Evolutionary conservation across 2,329 filamentous ascomycete species (phyloP).

Genomic region (Proliferodiscus dingleyae): DNA sequence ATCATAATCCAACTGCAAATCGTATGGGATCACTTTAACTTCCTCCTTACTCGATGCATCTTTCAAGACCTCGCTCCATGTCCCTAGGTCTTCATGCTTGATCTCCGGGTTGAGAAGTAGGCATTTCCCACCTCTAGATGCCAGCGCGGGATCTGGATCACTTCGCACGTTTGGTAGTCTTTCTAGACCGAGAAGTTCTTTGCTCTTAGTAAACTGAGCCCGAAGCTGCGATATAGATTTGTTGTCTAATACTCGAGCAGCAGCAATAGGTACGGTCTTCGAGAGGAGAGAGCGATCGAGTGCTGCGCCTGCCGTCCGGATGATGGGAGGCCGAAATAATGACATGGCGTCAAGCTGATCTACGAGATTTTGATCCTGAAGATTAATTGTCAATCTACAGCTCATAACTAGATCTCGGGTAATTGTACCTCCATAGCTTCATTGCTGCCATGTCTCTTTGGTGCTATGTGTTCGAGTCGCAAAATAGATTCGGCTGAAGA

Average conservation of each 20-base stretch:
- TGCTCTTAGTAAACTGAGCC: conserved; percentile 57
- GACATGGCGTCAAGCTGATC: conserved; percentile 41
- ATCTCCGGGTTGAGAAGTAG: conserved; percentile 55
- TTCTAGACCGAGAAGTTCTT: conserved; percentile 61
- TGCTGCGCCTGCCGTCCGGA: conserved; percentile 66
- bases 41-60: conserved; percentile 65
- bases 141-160: conserved; percentile 54
- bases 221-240: conserved; percentile 70
- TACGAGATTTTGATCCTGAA: conserved; percentile 16
- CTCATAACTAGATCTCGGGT: neutral
- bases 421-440: conserved; percentile 25
- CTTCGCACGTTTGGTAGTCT: conserved; percentile 58
- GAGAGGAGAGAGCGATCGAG: conserved; percentile 82
- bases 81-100: conserved; percentile 55
- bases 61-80: conserved; percentile 68
- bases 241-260: conserved; percentile 70
- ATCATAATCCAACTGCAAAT: conserved; percentile 72
- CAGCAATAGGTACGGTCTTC: conserved; percentile 69
- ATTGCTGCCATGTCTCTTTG: conserved; percentile 15
- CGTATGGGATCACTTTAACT: conserved; percentile 68
- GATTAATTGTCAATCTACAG: neutral
- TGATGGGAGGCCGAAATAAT: conserved; percentile 71
- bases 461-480: conserved; percentile 3
- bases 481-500: neutral
- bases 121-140: conserved; percentile 54